Evolutionary conservation across 768 basidiomycete genomes (phyloP), one percentile per base, ranked within the genome.

Genomic region (Amanita jacksonii): DNA sequence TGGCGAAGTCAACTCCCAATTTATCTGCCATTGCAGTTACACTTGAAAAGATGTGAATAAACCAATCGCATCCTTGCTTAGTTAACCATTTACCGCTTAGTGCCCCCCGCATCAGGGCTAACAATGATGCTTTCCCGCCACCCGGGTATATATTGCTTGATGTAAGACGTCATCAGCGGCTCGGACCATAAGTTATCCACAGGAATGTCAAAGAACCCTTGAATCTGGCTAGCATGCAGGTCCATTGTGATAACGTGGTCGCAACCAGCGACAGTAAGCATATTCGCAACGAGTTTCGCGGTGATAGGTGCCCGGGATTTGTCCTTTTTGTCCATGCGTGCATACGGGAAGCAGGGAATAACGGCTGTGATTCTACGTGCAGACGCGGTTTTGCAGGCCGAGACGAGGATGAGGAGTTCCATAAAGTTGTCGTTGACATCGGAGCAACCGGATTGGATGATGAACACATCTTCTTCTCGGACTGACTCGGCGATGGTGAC

Each of bases 181-280:
- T 99, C 94, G 28, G 89, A 92, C 67, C 85, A 98, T 35, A 98
- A 72, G 61, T 98, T 98, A 67, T 98, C 94, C 20, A 96, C 93
- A 7, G 94, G 94, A 52, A 98, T 90, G 62, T 97, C 92, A 61
- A 98, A 98, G 71, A 98, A 98, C 5, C 94, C 94, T 59, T 98
- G 94, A 48, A 97, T 98, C 67, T 98, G 94, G 55, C 85, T 86
- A 32, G 94, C 93, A 57, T 97, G 94, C 40, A 98, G 68, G 62
- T 98, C 93, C 85, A 98, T 94, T n/a, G 94, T 97, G 53, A 99
- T 97, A 56, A 99, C 85, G 58, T 98, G 94, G 64, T 98, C 94
- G 59, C 92, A 96, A 18, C 94, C 94, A 7, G 96, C 93, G 37
- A 96, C 88, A 34, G 80, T 83, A 48, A 99, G 72, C 94, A 98